Evolutionary conservation across 2,329 filamentous ascomycete genomes (phyloP).

Genomic region (Sporothrix mexicana): DNA sequence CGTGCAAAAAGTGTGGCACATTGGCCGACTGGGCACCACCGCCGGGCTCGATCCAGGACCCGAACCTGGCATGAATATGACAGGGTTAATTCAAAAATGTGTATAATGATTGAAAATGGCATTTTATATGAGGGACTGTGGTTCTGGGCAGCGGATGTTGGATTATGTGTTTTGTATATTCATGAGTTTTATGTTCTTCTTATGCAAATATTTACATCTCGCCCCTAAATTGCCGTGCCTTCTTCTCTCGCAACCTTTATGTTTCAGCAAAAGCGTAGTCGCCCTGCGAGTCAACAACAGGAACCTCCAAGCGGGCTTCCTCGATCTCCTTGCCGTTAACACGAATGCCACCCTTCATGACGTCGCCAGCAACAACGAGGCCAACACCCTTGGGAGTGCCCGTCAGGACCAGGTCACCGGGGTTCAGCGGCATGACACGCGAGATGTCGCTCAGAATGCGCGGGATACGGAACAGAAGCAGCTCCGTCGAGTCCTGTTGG

Average conservation of each 20-base stretch:
- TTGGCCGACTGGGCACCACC: slow-evolving; percentile 65
- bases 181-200: slow-evolving; percentile 2
- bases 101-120: neutral
- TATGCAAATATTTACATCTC: slow-evolving; percentile 24
- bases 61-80: slow-evolving; percentile 55
- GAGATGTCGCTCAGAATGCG: slow-evolving; percentile 89
- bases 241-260: slow-evolving; percentile 45
- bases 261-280: slow-evolving; percentile 80
- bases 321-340: slow-evolving; percentile 82
- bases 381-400: slow-evolving; percentile 97
- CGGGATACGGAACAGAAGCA: slow-evolving; percentile 94
- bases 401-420: slow-evolving; percentile 93
- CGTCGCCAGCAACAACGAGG: slow-evolving; percentile 80
- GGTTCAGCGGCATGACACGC: slow-evolving; percentile 89
- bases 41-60: slow-evolving; percentile 63
- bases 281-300: slow-evolving; percentile 77
- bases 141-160: neutral
- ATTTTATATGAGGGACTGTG: neutral
- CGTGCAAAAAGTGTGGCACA: slow-evolving; percentile 76
- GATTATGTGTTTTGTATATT: neutral
- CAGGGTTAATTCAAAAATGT: neutral
- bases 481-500: slow-evolving; percentile 86
- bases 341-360: slow-evolving; percentile 82
- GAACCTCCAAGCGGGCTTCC: slow-evolving; percentile 83
- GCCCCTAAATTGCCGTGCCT: slow-evolving; percentile 21